A percentile compares a stretch with the other conserved stretches of the same genome.
These are phyloP conservation scores for Brassica rapa DNA, from an alignment of 345 rosid species.

Conservation along the genomic window DNA sequence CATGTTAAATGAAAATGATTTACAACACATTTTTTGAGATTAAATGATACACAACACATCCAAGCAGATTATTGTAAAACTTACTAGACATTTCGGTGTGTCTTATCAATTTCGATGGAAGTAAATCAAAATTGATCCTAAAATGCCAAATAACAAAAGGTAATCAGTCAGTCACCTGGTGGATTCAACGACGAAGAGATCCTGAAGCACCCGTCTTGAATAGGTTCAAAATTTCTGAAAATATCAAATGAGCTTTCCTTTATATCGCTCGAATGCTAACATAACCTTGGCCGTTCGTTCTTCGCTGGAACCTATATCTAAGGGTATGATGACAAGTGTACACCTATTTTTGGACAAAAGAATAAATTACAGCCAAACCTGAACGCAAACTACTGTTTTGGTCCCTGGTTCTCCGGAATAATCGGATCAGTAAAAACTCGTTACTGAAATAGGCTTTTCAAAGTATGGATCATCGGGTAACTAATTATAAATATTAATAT, in stretches of 20 bases:
- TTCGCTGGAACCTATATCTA: conserved; percentile 21
- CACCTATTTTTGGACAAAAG: conserved; percentile 17
- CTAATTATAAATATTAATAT: no score
- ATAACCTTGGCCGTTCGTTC: conserved; percentile 20
- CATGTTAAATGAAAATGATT: background rate
- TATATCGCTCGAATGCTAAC: conserved; percentile 16
- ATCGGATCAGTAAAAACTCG: conserved; percentile 5
- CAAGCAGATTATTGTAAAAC: background rate
- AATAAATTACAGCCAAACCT: background rate
- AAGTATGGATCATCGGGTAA: conserved; percentile 3
- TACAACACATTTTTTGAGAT: background rate
- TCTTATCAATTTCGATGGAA: background rate
- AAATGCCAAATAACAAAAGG: background rate
- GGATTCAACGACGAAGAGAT: conserved; percentile 12
- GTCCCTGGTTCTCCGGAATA: conserved; percentile 12
- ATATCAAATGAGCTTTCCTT: conserved; percentile 11
- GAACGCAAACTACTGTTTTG: background rate
- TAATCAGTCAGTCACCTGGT: conserved; percentile 16
- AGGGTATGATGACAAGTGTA: conserved; percentile 13
- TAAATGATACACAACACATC: background rate
- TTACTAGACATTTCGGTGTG: background rate
- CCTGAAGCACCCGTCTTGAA: background rate
- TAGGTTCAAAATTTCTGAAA: conserved; percentile 26
- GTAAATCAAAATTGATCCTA: background rate
- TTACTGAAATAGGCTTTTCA: conserved; percentile 1